phyloP scores from a whole-genome alignment of 106 monocot species.

The Allium fistulosum region DNA sequence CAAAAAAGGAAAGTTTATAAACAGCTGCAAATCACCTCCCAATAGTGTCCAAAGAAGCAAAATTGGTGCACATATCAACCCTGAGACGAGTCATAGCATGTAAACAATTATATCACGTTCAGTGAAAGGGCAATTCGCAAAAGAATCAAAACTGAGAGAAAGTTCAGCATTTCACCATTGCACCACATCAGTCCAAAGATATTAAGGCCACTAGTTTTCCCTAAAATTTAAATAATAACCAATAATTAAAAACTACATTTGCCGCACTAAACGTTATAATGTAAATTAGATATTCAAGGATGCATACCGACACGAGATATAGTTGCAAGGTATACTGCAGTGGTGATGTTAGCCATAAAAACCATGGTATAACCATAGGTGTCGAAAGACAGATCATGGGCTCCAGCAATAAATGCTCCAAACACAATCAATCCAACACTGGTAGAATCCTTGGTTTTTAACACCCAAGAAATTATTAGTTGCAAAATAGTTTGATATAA shows the following conservation, averaged over 20 bases:
- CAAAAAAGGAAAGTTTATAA: slow-evolving; percentile 64
- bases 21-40: slow-evolving; percentile 62
- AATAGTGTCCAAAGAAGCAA: slow-evolving; percentile 74
- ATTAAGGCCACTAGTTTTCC: slow-evolving; percentile 94
- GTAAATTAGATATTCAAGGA: too few species aligned
- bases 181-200: slow-evolving; percentile 99
- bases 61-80: slow-evolving; percentile 81
- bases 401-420: slow-evolving; percentile 96
- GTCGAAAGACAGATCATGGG: slow-evolving; percentile 82
- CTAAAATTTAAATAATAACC: slow-evolving; percentile 14
- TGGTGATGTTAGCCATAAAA: slow-evolving; percentile 77
- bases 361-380: slow-evolving; percentile 81
- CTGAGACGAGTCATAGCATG: slow-evolving; percentile 20
- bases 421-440: slow-evolving; percentile 80
- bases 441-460: slow-evolving; percentile 48
- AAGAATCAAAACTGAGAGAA: neutral
- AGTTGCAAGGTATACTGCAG: slow-evolving; percentile 94
- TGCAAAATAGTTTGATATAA: too few species aligned
- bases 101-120: too few species aligned
- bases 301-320: slow-evolving; percentile 80
- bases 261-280: too few species aligned
- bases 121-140: too few species aligned
- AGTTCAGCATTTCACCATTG: slow-evolving; percentile 55
- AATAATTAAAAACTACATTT: neutral
- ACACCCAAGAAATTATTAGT: slow-evolving; percentile 3